Base-by-base conservation (phyloP, 2,329 filamentous ascomycete species). In the Fusarium sp. region DNA sequence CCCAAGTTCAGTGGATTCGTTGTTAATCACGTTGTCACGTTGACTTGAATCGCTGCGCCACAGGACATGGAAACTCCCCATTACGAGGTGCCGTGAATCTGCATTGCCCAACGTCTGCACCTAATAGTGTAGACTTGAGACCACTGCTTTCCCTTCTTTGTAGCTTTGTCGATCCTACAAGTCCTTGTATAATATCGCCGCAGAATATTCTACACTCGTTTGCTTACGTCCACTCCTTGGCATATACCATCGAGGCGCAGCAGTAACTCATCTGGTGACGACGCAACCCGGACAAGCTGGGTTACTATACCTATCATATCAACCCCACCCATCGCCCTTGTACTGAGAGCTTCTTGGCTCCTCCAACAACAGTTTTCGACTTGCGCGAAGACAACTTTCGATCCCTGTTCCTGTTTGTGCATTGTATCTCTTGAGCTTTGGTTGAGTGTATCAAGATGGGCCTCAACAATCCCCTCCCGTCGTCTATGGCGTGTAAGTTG, bases 401-500 rank as follows among this genome's bases (percentile, higher is more conserved):
- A 39, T 28, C 22, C 36, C 38, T 52, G 17, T 59, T 24, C 28
- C 15, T 62, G 17, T 31, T 59, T 41, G 18, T 39, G 24, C 26
- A 38, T 51, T 47, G 8, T 13, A 49, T 49, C 39, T 48, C 49
- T 47, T 13, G 48, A 33, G 22, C 41, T 45, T 20, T 58, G 35
- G 48, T 54, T 35, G n/a, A 42, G 22, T 45, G 38, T 55, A 61
- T 33, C 68, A 73, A 69, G 36, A 91, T 92, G 89, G 90, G 90
- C 78, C 85, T 92, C 82, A 87, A 92, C 80, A 92, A 91, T 78
- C 90, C 90, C 75, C 87, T 92, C 69, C 90, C 90, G 81, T 89
- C 90, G 81, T 91, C 89, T 75, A 85, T 92, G 85, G 89, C 89
- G 82, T 91, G 90, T 92, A 88, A 88, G 90, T 89, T 66, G 44